Percentiles rank a stretch among this genome's conserved stretches.
phyloP scores from a whole-genome alignment of 225 moss, liverwort and hornwort species.

The Asterella californica region DNA sequence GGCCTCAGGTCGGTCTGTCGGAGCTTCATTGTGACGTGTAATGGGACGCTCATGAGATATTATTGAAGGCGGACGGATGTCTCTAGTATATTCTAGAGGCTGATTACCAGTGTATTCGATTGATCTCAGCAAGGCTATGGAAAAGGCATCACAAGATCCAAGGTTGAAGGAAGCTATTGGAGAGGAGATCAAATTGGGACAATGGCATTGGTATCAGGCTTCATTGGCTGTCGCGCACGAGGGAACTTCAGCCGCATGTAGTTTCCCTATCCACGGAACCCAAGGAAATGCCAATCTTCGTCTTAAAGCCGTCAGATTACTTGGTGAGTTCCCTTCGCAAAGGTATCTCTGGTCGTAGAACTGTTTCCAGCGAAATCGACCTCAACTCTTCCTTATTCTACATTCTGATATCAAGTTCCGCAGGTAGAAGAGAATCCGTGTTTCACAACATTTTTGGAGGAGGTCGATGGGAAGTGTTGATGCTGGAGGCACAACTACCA shows the following conservation, averaged over 20 bases:
- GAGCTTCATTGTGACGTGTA: not conserved
- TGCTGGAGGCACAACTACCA: slow-evolving; percentile 72
- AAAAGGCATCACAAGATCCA: slow-evolving; percentile 51
- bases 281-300: slow-evolving; percentile 66
- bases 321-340: slow-evolving; percentile 35
- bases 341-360: too few species aligned
- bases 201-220: slow-evolving; percentile 64
- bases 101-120: not conserved
- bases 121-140: slow-evolving; percentile 64
- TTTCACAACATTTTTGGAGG: slow-evolving; percentile 64
- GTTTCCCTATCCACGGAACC: slow-evolving; percentile 73
- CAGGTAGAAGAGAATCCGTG: slow-evolving; percentile 59
- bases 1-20: not conserved
- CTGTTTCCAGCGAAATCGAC: not conserved
- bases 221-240: slow-evolving; percentile 71
- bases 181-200: slow-evolving; percentile 64
- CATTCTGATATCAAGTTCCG: not conserved
- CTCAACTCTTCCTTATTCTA: not conserved
- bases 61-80: not conserved
- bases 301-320: slow-evolving; percentile 69
- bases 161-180: slow-evolving; percentile 63
- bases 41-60: not conserved
- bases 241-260: slow-evolving; percentile 80
- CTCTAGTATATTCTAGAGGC: slow-evolving; percentile 4
- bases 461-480: slow-evolving; percentile 78